Base-by-base conservation (phyloP, 2,329 filamentous ascomycete species). In the Penicillium sp. region DNA sequence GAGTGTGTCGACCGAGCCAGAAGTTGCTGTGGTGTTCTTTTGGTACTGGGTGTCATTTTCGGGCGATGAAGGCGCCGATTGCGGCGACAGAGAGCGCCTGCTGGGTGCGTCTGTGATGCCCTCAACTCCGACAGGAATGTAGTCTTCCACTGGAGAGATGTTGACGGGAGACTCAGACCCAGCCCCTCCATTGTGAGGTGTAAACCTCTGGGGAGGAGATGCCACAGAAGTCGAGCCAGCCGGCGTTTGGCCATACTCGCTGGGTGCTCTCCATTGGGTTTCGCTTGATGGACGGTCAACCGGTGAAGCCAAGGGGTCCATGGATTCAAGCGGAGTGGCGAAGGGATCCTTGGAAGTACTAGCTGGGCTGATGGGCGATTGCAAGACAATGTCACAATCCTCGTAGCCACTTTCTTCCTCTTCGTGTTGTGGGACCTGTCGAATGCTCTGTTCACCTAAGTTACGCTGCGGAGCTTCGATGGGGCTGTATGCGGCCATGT, bases 31-130 rank as follows among this genome's bases (percentile, higher is more conserved):
- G 34, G 60, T 61, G 32, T 60, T 54, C 54, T 71, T 71, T 43
- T 55, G 58, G 44, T 73, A 70, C 16, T 64, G 55, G 7, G 56
- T 56, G 43, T 69, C 65, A 51, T 52, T 55, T 48, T 64, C 66
- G n/a, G 72, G 68, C 40, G 75, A 77, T 9, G 86, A 88, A 4
- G 86, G 83, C 18, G 87, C 86, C 3, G 85, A 87, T 27, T 82
- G 75, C 2, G 81, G 80, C 8, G 86, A 88, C 22, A 62, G 54
- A 38, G 85, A 84, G 49, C 80, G 79, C 56, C 83, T 86, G 52
- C 88, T 87, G 65, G 87, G 89, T 10, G 88, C 5, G 82, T 86
- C 70, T 92, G 89, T 21, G 83, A 82, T 63, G 31, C 84, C 84
- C 4, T 88, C 89, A 24, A 84, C 86, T 55, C 81, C 70, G 31